Evolutionary conservation across 2,329 filamentous ascomycete genomes (phyloP).

Genomic region (Ceratocystis cubensis): DNA sequence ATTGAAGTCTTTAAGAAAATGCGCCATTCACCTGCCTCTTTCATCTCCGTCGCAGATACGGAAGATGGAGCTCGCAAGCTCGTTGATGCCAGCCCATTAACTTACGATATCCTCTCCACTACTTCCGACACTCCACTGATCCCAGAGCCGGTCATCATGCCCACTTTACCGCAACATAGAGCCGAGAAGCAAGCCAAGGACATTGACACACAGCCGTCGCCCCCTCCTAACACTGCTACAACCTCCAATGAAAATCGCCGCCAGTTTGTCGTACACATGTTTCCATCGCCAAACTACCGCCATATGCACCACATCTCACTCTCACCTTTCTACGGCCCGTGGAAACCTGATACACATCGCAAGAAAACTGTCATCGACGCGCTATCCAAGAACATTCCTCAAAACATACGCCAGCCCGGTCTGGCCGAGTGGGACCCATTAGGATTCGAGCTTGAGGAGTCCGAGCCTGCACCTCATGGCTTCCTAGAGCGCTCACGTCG

Average conservation of each 20-base stretch:
- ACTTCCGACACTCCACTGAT: background rate
- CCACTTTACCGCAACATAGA: conserved; percentile 14
- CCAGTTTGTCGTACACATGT: conserved; percentile 35
- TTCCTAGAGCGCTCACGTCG: background rate
- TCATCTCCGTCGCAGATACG: conserved; percentile 37
- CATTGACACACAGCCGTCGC: conserved; percentile 26
- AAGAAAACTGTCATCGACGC: conserved; percentile 30
- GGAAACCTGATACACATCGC: conserved; percentile 30
- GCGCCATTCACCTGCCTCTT: conserved; percentile 36
- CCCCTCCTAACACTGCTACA: conserved; percentile 25
- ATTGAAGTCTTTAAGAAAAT: conserved; percentile 43
- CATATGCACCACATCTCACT: conserved; percentile 31
- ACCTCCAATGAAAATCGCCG: conserved; percentile 27
- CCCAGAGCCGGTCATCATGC: conserved; percentile 19
- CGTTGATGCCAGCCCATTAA: conserved; percentile 36
- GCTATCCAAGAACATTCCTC: conserved; percentile 32
- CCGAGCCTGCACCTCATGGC: background rate
- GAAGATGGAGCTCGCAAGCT: conserved; percentile 31
- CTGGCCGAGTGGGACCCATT: conserved; percentile 34
- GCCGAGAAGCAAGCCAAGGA: conserved; percentile 5
- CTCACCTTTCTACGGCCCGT: conserved; percentile 32
- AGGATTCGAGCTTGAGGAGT: background rate
- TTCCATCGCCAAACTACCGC: conserved; percentile 30
- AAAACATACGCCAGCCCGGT: conserved; percentile 30
- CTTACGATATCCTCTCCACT: conserved; percentile 31